These are phyloP conservation scores for Plenodomus biglobosus DNA, from an alignment of 2,329 filamentous ascomycete genomes.

Conservation along the genomic window DNA sequence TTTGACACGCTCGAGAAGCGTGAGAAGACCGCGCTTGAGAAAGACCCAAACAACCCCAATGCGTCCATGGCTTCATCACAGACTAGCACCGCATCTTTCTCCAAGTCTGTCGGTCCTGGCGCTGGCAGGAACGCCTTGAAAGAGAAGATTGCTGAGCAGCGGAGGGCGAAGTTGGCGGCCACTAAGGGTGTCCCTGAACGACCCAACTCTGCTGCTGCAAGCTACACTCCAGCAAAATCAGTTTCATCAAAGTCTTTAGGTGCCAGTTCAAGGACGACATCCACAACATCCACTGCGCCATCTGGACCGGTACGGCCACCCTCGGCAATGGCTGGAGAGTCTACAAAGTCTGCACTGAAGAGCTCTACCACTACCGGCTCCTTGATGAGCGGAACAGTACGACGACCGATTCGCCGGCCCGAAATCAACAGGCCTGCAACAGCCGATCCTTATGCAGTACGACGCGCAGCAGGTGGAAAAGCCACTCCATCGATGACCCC, in stretches of 20 bases:
- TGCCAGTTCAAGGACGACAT: slow-evolving; percentile 25
- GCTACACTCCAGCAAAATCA: slow-evolving; percentile 52
- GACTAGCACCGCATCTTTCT: slow-evolving; percentile 50
- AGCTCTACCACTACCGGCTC: slow-evolving; percentile 42
- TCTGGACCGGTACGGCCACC: slow-evolving; percentile 38
- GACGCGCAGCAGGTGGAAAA: slow-evolving; percentile 37
- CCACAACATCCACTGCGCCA: slow-evolving; percentile 35
- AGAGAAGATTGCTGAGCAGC: slow-evolving; percentile 79
- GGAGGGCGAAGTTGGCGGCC: slow-evolving; percentile 60
- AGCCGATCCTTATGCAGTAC: slow-evolving; percentile 55
- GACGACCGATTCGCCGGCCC: slow-evolving; percentile 51
- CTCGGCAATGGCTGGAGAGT: slow-evolving; percentile 39
- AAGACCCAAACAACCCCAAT: slow-evolving; percentile 80
- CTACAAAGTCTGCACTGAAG: slow-evolving; percentile 37
- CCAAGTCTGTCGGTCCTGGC: slow-evolving; percentile 52
- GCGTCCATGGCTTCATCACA: slow-evolving; percentile 51
- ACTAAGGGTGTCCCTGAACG: slow-evolving; percentile 52
- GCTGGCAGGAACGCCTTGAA: slow-evolving; percentile 64
- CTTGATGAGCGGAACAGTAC: slow-evolving; percentile 62
- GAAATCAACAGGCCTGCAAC: slow-evolving; percentile 55
- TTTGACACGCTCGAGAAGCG: slow-evolving; percentile 76
- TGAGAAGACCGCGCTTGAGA: slow-evolving; percentile 77
- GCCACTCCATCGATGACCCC: slow-evolving; percentile 53
- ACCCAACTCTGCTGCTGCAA: slow-evolving; percentile 60
- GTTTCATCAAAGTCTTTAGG: slow-evolving; percentile 37